Conservation (phyloP, 139 green algal genomes). For the Astrephomene gubernaculifera region DNA sequence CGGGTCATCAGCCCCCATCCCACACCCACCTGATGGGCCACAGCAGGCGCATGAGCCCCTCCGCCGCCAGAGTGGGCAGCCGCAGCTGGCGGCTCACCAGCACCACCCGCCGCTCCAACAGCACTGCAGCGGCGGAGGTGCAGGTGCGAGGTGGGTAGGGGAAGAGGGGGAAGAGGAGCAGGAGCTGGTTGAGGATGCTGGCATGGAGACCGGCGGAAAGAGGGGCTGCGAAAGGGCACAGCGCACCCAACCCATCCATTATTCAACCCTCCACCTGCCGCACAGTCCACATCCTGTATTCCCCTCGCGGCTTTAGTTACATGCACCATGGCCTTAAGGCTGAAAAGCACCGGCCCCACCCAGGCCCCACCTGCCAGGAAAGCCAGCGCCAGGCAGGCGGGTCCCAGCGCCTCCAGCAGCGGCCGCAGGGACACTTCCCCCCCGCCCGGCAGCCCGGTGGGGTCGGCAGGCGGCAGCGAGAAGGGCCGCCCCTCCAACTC, state of each 20-base stretch:
- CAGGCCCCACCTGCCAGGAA: constrained; percentile 55
- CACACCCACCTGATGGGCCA: constrained; percentile 54
- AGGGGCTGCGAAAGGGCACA: no score
- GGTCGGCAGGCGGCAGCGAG: background rate
- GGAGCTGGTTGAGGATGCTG: no score
- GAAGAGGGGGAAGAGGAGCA: background rate
- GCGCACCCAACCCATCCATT: no score
- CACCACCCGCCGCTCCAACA: constrained; percentile 65
- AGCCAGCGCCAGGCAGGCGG: constrained; percentile 48
- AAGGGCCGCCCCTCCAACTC: constrained; percentile 24
- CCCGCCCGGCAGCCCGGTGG: constrained; percentile 14
- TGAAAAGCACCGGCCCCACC: no score
- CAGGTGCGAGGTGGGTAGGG: background rate
- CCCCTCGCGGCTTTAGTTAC: no score
- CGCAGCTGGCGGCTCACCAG: constrained; percentile 43
- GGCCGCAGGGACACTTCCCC: constrained; percentile 55
- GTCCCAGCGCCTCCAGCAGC: constrained; percentile 51
- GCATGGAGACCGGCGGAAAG: no score
- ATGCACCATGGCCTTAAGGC: no score
- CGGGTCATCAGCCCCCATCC: no score
- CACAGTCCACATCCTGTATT: no score
- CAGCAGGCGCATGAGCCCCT: constrained; percentile 62
- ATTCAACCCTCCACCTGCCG: no score
- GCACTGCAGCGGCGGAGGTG: constrained; percentile 36
- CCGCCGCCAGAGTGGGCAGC: constrained; percentile 54